phyloP scores from a whole-genome alignment of 2,329 filamentous ascomycete genomes.

The Calonectria crousiana region DNA sequence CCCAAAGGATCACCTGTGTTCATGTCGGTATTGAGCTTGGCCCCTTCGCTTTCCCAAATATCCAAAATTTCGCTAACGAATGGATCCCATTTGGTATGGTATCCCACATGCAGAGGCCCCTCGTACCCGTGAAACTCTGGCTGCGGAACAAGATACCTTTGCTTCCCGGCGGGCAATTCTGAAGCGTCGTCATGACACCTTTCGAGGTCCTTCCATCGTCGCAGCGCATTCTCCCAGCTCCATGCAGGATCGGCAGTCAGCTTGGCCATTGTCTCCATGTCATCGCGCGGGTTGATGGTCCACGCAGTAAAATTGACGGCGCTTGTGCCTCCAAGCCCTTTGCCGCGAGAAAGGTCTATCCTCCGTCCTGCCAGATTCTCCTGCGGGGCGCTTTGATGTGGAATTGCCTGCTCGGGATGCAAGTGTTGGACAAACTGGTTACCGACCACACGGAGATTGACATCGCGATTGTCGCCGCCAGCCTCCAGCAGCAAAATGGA shows the following conservation, averaged over 20 bases:
- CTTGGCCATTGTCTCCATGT: conserved; percentile 72
- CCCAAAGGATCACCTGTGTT: conserved; percentile 71
- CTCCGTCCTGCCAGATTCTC: conserved; percentile 55
- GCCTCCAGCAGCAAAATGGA: conserved; percentile 72
- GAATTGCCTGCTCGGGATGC: conserved; percentile 63
- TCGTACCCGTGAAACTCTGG: conserved; percentile 60
- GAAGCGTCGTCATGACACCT: conserved; percentile 56
- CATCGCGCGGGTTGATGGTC: conserved; percentile 66
- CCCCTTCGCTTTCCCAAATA: conserved; percentile 61
- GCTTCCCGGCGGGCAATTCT: conserved; percentile 49
- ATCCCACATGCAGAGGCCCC: conserved; percentile 63
- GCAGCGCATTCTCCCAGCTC: conserved; percentile 65
- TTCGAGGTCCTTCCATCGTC: conserved; percentile 65
- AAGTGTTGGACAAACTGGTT: conserved; percentile 67
- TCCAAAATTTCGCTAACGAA: conserved; percentile 60
- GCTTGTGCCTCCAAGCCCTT: conserved; percentile 63
- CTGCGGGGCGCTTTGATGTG: conserved; percentile 64
- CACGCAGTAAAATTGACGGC: conserved; percentile 69
- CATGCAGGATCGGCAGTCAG: conserved; percentile 67
- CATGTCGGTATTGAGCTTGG: conserved; percentile 64
- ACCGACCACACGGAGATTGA: conserved; percentile 61
- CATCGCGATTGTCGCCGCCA: conserved; percentile 62
- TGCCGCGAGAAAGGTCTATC: conserved; percentile 63
- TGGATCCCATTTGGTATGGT: conserved; percentile 61
- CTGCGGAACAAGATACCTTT: conserved; percentile 62